phyloP scores from a whole-genome alignment of 495 filamentous ascomycete genomes.

The Glonium stellatum region DNA sequence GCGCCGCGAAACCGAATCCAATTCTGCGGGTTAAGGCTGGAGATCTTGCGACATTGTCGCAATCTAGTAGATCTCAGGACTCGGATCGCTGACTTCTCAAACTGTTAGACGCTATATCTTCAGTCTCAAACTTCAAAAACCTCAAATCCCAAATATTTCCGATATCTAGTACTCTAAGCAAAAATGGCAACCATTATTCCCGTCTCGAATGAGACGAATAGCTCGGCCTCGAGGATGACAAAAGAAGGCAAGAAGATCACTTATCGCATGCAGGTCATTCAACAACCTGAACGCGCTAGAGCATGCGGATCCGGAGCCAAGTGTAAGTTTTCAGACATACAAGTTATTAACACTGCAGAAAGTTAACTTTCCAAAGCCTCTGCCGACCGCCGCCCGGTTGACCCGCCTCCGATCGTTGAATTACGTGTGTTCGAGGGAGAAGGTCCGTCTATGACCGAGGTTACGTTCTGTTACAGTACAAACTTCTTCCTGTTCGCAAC shows the following conservation, averaged over 20 bases:
- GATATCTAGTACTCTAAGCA: not conserved
- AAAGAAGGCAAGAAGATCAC: constrained; percentile 73
- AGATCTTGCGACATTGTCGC: not conserved
- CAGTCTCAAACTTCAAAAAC: no score
- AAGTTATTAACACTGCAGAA: not conserved
- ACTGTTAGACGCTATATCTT: not conserved
- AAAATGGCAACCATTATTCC: constrained; percentile 41
- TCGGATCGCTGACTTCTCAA: not conserved
- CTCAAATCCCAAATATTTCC: not conserved
- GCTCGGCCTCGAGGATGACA: constrained; percentile 57
- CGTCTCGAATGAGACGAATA: constrained; percentile 54
- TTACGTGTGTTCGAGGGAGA: constrained; percentile 79
- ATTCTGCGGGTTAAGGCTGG: not conserved
- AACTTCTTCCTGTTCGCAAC: constrained; percentile 98
- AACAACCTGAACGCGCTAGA: constrained; percentile 91
- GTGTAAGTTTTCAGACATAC: constrained; percentile 50
- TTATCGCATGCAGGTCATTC: constrained; percentile 79
- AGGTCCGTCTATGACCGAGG: constrained; percentile 53
- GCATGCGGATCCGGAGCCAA: constrained; percentile 94
- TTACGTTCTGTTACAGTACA: constrained; percentile 89
- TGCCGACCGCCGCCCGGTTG: constrained; percentile 91
- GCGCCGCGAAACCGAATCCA: not conserved
- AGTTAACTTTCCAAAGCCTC: constrained; percentile 54
- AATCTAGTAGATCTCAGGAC: not conserved
- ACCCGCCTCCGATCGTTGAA: constrained; percentile 95